These are phyloP conservation scores for Saturnispora sanitii DNA, from an alignment of 805 yeast genomes.

Conservation along the genomic window DNA sequence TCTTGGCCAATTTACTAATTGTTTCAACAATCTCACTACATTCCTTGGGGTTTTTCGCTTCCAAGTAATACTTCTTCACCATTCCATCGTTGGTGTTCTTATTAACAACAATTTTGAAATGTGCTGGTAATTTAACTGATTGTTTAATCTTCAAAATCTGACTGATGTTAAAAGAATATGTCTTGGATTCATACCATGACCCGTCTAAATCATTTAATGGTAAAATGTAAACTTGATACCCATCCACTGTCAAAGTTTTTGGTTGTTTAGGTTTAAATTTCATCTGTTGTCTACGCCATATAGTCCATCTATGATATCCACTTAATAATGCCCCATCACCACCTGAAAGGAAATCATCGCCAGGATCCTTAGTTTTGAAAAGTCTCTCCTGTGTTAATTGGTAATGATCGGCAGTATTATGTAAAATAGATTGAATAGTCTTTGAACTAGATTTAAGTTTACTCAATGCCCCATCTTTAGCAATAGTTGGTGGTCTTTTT, in stretches of 20 bases:
- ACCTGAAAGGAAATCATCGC: not conserved
- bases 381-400: conserved; percentile 13
- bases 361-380: conserved; percentile 1
- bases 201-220: conserved; percentile 68
- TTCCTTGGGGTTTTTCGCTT: conserved; percentile 51
- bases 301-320: conserved; percentile 74
- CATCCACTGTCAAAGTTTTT: conserved; percentile 79
- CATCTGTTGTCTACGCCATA: conserved; percentile 82
- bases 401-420: conserved; percentile 17
- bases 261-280: conserved; percentile 74
- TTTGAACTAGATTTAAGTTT: conserved; percentile 19
- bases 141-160: conserved; percentile 71
- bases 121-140: conserved; percentile 61
- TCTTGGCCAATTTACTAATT: conserved; percentile 40
- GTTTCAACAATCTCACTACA: conserved; percentile 71
- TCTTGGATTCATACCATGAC: conserved; percentile 62
- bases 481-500: not conserved
- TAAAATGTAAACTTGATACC: conserved; percentile 83
- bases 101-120: conserved; percentile 71
- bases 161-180: conserved; percentile 76
- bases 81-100: conserved; percentile 41
- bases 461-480: conserved; percentile 17
- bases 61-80: conserved; percentile 78
- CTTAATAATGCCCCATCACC: conserved; percentile 19
- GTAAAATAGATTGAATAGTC: conserved; percentile 20